Conservation (phyloP, 2,329 filamentous ascomycete genomes). For the Fusarium tricinctum region DNA sequence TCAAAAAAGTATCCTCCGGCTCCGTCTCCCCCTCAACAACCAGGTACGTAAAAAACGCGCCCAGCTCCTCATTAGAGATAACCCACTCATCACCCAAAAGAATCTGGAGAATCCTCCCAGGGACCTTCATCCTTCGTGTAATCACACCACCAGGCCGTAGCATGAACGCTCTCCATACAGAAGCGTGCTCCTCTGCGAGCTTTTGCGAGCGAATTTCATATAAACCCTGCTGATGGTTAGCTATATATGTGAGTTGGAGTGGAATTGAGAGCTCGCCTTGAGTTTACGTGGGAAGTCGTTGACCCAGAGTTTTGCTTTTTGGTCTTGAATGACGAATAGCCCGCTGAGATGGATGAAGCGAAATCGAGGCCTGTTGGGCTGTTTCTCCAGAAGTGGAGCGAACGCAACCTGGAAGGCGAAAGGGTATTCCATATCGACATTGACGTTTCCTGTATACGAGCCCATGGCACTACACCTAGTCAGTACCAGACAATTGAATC, state of each 20-base stretch:
- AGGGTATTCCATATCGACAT: constrained; percentile 43
- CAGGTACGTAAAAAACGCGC: constrained; percentile 39
- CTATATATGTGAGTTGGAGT: too few species aligned
- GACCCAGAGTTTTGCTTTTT: constrained; percentile 50
- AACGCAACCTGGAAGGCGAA: constrained; percentile 35
- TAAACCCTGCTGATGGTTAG: constrained; percentile 23
- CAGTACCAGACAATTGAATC: not conserved
- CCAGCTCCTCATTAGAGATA: constrained; percentile 33
- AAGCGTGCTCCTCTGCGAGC: constrained; percentile 18
- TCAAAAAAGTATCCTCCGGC: constrained; percentile 4
- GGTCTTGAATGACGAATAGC: constrained; percentile 52
- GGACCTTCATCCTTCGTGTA: not conserved
- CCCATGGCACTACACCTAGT: constrained; percentile 39
- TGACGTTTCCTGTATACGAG: constrained; percentile 34
- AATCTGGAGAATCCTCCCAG: not conserved
- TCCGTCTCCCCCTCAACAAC: constrained; percentile 34
- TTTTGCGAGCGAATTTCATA: constrained; percentile 32
- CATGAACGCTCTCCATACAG: constrained; percentile 38
- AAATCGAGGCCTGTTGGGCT: constrained; percentile 33
- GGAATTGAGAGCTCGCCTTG: constrained; percentile 8
- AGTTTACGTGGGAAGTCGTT: constrained; percentile 39
- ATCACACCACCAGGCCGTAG: constrained; percentile 37
- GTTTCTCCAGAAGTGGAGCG: constrained; percentile 14
- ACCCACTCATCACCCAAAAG: constrained; percentile 42
- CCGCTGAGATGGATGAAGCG: constrained; percentile 54